Percentiles rank a stretch among this genome's conserved stretches.
Evolutionary conservation across 2,329 filamentous ascomycete genomes (phyloP).

Genomic region (Alternaria sp.): DNA sequence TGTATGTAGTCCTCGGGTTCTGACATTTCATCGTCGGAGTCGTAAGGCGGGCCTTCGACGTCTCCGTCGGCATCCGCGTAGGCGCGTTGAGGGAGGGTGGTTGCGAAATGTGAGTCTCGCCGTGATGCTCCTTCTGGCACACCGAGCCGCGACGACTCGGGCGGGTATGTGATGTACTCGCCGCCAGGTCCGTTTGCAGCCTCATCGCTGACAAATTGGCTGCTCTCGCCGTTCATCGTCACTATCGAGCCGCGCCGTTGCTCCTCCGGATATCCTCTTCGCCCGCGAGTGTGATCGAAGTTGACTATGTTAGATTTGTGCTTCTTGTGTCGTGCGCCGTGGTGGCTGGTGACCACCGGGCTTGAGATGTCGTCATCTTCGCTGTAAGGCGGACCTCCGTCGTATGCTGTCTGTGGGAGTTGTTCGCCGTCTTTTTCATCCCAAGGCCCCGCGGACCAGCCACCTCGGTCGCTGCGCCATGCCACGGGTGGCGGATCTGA

Average conservation of each 20-base stretch:
- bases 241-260: constrained; percentile 56
- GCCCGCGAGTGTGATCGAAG: constrained; percentile 51
- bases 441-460: constrained; percentile 65
- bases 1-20: constrained; percentile 58
- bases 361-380: constrained; percentile 96
- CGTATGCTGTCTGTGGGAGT: constrained; percentile 83
- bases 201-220: constrained; percentile 77
- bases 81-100: constrained; percentile 54
- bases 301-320: constrained; percentile 65
- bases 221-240: constrained; percentile 71
- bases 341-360: constrained; percentile 77
- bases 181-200: constrained; percentile 76
- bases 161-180: constrained; percentile 82
- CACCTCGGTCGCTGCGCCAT: constrained; percentile 74
- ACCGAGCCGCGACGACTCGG: constrained; percentile 52
- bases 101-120: constrained; percentile 65
- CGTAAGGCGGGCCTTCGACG: constrained; percentile 51
- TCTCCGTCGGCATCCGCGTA: constrained; percentile 55
- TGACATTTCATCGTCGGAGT: constrained; percentile 60
- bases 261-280: constrained; percentile 44
- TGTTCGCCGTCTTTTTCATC: constrained; percentile 67
- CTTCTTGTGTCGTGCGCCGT: constrained; percentile 77
- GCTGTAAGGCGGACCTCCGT: constrained; percentile 84
- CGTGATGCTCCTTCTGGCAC: constrained; percentile 48
- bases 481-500: constrained; percentile 77